phyloP scores from a whole-genome alignment of 2,329 filamentous ascomycete species.

The Exophiala phaeomuriformis region DNA sequence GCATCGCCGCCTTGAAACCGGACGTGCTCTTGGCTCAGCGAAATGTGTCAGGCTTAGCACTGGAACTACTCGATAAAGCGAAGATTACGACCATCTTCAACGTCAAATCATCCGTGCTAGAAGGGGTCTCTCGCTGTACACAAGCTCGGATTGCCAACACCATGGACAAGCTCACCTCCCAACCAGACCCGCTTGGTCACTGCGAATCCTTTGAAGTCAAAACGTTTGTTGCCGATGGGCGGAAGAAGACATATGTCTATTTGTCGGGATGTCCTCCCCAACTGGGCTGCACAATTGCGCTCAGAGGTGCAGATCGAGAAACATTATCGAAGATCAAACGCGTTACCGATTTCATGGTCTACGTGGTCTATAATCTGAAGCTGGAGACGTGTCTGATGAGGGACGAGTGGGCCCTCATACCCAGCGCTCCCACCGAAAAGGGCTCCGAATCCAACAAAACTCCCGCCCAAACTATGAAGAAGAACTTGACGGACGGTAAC shows the following conservation, averaged over 20 bases:
- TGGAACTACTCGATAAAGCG: constrained; percentile 79
- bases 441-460: constrained; percentile 2
- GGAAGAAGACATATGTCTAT: constrained; percentile 93
- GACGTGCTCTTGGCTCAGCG: constrained; percentile 87
- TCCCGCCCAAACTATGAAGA: background rate
- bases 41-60: constrained; percentile 80
- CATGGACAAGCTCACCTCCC: constrained; percentile 80
- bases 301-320: constrained; percentile 69
- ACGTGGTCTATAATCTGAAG: constrained; percentile 96
- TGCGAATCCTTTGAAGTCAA: constrained; percentile 90
- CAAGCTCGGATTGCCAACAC: constrained; percentile 91
- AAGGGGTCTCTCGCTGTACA: constrained; percentile 86
- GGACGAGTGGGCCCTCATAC: constrained; percentile 83
- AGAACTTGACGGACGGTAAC: background rate
- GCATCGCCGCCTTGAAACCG: constrained; percentile 78
- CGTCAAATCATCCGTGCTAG: constrained; percentile 90
- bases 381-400: constrained; percentile 89
- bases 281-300: constrained; percentile 86
- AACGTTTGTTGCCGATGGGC: constrained; percentile 78
- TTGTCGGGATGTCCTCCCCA: constrained; percentile 83
- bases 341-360: constrained; percentile 98
- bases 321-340: constrained; percentile 73
- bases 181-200: constrained; percentile 65
- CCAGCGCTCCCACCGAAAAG: constrained; percentile 32
- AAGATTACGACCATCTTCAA: constrained; percentile 93